Percentiles rank a stretch among this genome's conserved stretches.
Evolutionary conservation across 108 stramenopile species (phyloP).

Genomic region (Pseudonitzschia multistriata): DNA sequence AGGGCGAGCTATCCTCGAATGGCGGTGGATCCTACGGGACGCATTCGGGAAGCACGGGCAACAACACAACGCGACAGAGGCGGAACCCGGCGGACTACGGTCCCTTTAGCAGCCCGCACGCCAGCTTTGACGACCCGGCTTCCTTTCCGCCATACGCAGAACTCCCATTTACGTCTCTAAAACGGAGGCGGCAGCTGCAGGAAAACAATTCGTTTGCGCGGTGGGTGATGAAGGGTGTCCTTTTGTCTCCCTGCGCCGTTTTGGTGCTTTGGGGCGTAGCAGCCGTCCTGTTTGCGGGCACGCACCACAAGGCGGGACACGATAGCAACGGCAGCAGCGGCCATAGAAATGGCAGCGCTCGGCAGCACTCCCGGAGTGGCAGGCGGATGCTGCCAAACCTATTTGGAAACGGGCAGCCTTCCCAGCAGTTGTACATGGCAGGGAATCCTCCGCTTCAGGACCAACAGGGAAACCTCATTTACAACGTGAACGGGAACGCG

Average conservation of each 20-base stretch:
- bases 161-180: constrained; percentile 28
- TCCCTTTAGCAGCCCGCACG: constrained; percentile 14
- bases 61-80: neutral
- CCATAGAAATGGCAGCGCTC: constrained; percentile 8
- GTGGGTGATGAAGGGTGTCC: constrained; percentile 36
- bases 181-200: constrained; percentile 17
- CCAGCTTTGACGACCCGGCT: constrained; percentile 15
- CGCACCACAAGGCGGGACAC: constrained; percentile 2
- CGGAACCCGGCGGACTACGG: constrained; percentile 13
- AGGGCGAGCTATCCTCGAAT: neutral
- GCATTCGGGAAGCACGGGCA: neutral
- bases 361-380: constrained; percentile 1
- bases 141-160: constrained; percentile 34
- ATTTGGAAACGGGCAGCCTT: neutral
- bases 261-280: constrained; percentile 41
- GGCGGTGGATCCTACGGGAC: constrained; percentile 11
- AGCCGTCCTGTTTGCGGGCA: constrained; percentile 18
- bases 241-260: constrained; percentile 38
- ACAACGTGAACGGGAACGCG: constrained; percentile 9
- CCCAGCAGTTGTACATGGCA: neutral
- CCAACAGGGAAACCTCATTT: neutral
- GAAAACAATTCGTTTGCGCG: constrained; percentile 20
- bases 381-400: constrained; percentile 8
- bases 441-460: neutral
- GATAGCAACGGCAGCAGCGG: neutral